Conservation (phyloP, 208 protist genomes). For the Trichomonas tenax region DNA sequence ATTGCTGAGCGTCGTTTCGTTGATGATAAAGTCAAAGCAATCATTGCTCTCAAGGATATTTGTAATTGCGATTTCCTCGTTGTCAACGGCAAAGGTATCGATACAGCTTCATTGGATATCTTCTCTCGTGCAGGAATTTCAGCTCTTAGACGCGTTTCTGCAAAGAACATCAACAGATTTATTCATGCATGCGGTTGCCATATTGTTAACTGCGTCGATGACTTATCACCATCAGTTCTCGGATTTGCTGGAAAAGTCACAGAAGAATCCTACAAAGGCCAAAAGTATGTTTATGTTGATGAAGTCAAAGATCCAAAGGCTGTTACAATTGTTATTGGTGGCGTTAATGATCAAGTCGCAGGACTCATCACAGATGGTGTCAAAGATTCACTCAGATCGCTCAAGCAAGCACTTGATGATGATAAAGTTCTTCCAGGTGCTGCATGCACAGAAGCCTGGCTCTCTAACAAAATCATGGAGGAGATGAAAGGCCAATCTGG, state of each 20-base stretch:
- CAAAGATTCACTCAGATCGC: background rate
- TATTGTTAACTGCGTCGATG: background rate
- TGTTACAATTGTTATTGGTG: background rate
- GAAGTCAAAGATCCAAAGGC: background rate
- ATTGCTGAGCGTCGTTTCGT: background rate
- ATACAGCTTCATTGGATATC: background rate
- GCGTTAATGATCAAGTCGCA: background rate
- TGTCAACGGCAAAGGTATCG: background rate
- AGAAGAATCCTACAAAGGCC: background rate
- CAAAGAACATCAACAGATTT: background rate
- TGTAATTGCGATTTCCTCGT: background rate
- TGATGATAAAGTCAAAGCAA: background rate
- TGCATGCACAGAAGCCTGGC: background rate
- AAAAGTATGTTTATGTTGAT: slow-evolving; percentile 6
- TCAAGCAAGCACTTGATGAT: background rate
- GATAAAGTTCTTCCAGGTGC: background rate
- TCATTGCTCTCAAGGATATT: background rate
- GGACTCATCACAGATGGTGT: background rate
- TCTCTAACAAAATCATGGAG: background rate
- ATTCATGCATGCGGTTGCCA: background rate
- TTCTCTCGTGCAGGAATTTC: background rate
- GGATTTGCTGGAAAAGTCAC: slow-evolving; percentile 9
- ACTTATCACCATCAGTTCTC: background rate
- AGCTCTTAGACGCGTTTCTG: background rate
- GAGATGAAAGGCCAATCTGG: background rate